Evolutionary conservation across 768 basidiomycete genomes (phyloP), one percentile per base, ranked within the genome.

Genomic region (Termitomyces sp.): DNA sequence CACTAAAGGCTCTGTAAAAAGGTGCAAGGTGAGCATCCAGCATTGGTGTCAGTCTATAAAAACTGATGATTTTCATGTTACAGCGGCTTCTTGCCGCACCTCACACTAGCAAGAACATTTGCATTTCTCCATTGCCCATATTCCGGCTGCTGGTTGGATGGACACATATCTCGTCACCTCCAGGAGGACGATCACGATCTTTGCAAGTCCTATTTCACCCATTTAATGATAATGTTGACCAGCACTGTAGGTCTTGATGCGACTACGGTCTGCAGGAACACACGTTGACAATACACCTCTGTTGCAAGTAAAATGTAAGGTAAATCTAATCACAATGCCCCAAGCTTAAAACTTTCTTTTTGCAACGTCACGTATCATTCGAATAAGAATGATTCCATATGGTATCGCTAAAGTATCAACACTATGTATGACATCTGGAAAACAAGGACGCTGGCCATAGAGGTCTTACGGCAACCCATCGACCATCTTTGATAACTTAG

Each of bases 41-140:
- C 37, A 39, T 39, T 37, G 9, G 11, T 24, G 31, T 42, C n/a
- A n/a, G n/a, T 27, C 24, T 15, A 31, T 22, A 49, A 39, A 27
- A 20, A 36, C 34, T 55, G 56, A 45, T 24, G 41, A 36, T 42
- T 36, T 33, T 1, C 45, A 87, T 85, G 68, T 81, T 36, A 70
- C 86, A 4, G 75, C 78, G 18, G 90, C 91, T 12, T 72, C 78
- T 3, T 93, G 91, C 67, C 81, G 79, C 9, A 78, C 9, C 53
- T 77, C 1, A 66, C 82, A 1, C 73, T 91, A 31, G 74, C 83
- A 1, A 76, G 89, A 27, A 88, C 91, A 0, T 85, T 88, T 65
- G 84, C 81, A 3, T 93, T 91, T 63, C 73, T 93, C 8, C 79
- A 85, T n/a, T 93, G 91, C 65, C 66, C 81, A 4, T 88, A 77